These are phyloP conservation scores for Lepidium didymum DNA, from an alignment of 345 rosid genomes.

Conservation along the genomic window DNA sequence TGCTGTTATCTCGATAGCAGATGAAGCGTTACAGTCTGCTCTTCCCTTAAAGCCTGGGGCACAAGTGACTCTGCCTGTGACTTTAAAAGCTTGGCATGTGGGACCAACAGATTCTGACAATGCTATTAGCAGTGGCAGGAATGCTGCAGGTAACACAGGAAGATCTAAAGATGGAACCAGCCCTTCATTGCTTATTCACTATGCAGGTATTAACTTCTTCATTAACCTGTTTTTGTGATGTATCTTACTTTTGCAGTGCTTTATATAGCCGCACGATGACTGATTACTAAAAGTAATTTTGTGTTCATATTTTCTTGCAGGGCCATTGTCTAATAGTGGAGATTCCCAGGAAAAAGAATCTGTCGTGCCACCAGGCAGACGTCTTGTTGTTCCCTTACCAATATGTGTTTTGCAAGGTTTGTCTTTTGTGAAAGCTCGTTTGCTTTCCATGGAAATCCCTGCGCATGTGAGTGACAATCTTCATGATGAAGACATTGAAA, in stretches of 20 bases:
- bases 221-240: neutral
- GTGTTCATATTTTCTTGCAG: slow-evolving; percentile 30
- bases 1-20: slow-evolving; percentile 67
- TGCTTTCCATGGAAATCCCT: slow-evolving; percentile 98
- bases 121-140: slow-evolving; percentile 41
- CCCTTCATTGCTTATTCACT: slow-evolving; percentile 81
- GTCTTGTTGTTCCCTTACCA: slow-evolving; percentile 83
- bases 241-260: slow-evolving; percentile 8
- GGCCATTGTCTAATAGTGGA: slow-evolving; percentile 45
- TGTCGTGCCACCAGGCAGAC: slow-evolving; percentile 73
- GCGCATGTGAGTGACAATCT: slow-evolving; percentile 71
- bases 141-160: slow-evolving; percentile 46
- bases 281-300: neutral
- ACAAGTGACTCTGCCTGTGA: slow-evolving; percentile 73
- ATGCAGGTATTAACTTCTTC: slow-evolving; percentile 55
- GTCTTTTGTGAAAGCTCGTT: slow-evolving; percentile 85
- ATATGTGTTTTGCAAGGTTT: slow-evolving; percentile 86
- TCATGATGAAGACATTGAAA: slow-evolving; percentile 44
- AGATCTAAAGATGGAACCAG: slow-evolving; percentile 72
- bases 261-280: neutral
- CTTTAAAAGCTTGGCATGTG: slow-evolving; percentile 93
- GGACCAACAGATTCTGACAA: slow-evolving; percentile 55
- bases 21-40: slow-evolving; percentile 61
- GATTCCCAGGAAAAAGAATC: slow-evolving; percentile 43
- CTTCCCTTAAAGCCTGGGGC: slow-evolving; percentile 97